Percentiles rank a stretch among this genome's conserved stretches.
These are phyloP conservation scores for Picea abies DNA, from an alignment of 83 land plant genomes.

Conservation along the genomic window DNA sequence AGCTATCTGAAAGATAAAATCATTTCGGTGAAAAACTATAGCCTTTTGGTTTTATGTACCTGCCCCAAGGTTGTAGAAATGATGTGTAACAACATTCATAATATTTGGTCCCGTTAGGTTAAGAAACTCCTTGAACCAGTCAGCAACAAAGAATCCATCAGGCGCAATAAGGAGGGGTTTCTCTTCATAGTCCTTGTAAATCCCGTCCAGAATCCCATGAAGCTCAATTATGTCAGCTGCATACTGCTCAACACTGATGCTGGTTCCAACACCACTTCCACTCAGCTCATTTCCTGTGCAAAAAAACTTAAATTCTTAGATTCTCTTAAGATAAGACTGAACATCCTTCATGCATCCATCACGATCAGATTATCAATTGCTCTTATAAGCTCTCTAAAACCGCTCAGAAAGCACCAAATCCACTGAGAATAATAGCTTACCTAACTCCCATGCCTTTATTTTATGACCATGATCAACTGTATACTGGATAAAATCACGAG, in stretches of 20 bases:
- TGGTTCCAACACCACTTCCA: conserved; percentile 24
- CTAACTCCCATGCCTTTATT: conserved; percentile 61
- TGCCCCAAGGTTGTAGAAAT: conserved; percentile 61
- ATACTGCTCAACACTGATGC: conserved; percentile 1
- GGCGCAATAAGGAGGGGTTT: conserved; percentile 49
- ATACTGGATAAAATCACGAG: too few relatives aligned
- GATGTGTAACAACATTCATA: conserved; percentile 38
- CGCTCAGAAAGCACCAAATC: neutral
- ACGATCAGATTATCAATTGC: neutral
- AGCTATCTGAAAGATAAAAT: neutral
- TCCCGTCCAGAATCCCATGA: neutral
- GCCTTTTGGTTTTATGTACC: conserved; percentile 19
- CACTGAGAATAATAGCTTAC: conserved; percentile 35
- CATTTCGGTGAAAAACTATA: neutral
- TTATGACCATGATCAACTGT: too few relatives aligned
- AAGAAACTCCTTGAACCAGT: conserved; percentile 33
- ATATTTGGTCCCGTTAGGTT: conserved; percentile 26
- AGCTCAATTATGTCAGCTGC: conserved; percentile 15
- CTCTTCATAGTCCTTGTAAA: neutral
- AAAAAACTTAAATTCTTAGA: neutral
- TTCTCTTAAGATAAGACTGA: neutral
- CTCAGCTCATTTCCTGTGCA: conserved; percentile 47
- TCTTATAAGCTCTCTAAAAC: neutral
- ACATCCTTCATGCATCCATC: neutral
- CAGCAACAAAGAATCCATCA: conserved; percentile 36